Conservation (phyloP, 2,329 filamentous ascomycete genomes). For the Alternaria hordeiaustralica region DNA sequence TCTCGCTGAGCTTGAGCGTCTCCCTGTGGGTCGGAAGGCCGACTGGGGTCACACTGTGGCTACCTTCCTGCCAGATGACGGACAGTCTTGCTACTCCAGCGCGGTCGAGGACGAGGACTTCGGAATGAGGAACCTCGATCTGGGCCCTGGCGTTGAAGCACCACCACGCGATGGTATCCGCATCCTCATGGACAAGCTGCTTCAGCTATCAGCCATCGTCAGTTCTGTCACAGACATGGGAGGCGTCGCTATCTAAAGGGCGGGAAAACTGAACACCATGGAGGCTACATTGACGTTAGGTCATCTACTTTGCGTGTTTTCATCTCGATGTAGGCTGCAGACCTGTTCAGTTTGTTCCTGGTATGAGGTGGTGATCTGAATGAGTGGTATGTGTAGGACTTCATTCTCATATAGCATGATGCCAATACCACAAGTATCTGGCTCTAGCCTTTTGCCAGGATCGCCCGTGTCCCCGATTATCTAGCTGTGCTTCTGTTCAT, state of each 20-base stretch:
- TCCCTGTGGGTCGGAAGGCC: slow-evolving; percentile 29
- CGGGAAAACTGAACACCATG: background rate
- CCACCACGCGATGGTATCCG: slow-evolving; percentile 28
- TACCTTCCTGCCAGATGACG: slow-evolving; percentile 40
- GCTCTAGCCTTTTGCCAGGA: background rate
- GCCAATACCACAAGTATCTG: background rate
- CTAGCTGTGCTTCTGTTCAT: background rate
- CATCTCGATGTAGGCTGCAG: background rate
- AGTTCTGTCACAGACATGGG: slow-evolving; percentile 15
- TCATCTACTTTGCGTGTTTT: background rate
- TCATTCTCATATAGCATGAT: background rate
- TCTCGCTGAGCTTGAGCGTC: slow-evolving; percentile 34
- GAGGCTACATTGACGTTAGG: background rate
- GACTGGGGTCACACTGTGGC: slow-evolving; percentile 28
- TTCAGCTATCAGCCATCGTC: slow-evolving; percentile 37
- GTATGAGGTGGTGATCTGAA: background rate
- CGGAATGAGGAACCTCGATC: slow-evolving; percentile 4
- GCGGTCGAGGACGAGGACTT: slow-evolving; percentile 14
- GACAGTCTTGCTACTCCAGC: slow-evolving; percentile 14
- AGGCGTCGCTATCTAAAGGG: slow-evolving; percentile 4
- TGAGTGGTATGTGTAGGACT: background rate
- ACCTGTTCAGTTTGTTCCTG: background rate
- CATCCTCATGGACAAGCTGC: slow-evolving; percentile 29
- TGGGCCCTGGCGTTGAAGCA: slow-evolving; percentile 2
- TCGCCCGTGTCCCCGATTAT: too few relatives aligned